Conservation (phyloP, 2,329 filamentous ascomycete genomes). For the Domatiomyces catenatus region DNA sequence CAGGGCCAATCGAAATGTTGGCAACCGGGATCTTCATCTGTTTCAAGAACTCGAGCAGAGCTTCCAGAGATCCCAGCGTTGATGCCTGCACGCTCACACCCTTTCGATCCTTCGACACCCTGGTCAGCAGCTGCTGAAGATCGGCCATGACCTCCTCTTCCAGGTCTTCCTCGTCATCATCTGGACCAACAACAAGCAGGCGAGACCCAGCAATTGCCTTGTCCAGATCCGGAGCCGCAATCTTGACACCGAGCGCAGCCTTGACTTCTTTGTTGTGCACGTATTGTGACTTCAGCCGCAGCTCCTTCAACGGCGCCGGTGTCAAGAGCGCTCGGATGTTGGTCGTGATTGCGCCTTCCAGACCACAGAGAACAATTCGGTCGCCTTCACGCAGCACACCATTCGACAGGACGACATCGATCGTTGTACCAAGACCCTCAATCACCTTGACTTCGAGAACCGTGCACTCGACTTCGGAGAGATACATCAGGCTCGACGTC, state of each 20-base stretch:
- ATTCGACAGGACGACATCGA: conserved; percentile 92
- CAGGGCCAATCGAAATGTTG: conserved; percentile 92
- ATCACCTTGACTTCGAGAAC: conserved; percentile 98
- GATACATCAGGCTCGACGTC: conserved; percentile 93
- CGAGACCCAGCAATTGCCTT: conserved; percentile 92
- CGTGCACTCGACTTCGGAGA: conserved; percentile 93
- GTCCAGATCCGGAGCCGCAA: conserved; percentile 88
- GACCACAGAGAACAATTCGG: conserved; percentile 84
- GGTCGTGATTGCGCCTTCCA: conserved; percentile 88
- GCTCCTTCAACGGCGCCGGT: conserved; percentile 78
- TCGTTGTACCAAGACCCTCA: conserved; percentile 95
- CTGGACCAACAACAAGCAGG: conserved; percentile 79
- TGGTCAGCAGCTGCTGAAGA: conserved; percentile 76
- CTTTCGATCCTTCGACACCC: conserved; percentile 78
- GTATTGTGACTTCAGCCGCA: conserved; percentile 89
- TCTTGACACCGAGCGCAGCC: conserved; percentile 96
- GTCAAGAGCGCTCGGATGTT: conserved; percentile 91
- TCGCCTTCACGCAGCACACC: conserved; percentile 90
- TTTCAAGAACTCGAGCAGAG: conserved; percentile 87
- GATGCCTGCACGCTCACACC: conserved; percentile 96
- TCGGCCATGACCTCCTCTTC: conserved; percentile 94
- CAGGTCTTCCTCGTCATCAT: conserved; percentile 93
- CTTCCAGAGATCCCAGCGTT: conserved; percentile 90
- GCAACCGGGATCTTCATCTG: conserved; percentile 93
- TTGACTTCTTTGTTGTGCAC: conserved; percentile 99